phyloP scores from a whole-genome alignment of 176 grass and related monocot genomes.

The Aegilops sharonensis region DNA sequence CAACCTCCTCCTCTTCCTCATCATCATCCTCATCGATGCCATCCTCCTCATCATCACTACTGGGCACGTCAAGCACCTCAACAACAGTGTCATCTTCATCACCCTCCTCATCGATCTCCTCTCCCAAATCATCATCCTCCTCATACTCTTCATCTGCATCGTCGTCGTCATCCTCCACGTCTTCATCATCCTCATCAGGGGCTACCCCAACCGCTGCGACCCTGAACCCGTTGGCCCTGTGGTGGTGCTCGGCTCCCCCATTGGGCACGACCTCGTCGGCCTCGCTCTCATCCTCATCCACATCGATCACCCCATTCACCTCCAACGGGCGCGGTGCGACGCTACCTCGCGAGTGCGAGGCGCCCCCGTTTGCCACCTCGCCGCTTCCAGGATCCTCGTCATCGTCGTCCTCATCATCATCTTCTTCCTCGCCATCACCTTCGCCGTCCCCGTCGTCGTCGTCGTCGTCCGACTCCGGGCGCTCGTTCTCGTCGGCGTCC shows the following conservation, averaged over 20 bases:
- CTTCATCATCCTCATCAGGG: constrained; percentile 57
- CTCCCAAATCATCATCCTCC: constrained; percentile 72
- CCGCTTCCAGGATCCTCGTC: constrained; percentile 83
- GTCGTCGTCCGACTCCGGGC: constrained; percentile 89
- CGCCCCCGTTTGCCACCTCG: constrained; percentile 64
- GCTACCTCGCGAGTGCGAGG: constrained; percentile 15
- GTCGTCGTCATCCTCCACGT: constrained; percentile 56
- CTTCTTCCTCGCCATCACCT: constrained; percentile 53
- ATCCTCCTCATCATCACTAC: constrained; percentile 61
- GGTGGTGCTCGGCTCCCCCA: constrained; percentile 42
- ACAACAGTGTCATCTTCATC: constrained; percentile 66
- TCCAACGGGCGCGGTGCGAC: constrained; percentile 30
- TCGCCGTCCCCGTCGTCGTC: constrained; percentile 56
- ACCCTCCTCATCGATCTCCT: constrained; percentile 77
- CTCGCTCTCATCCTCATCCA: constrained; percentile 90
- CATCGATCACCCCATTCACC: constrained; percentile 64
- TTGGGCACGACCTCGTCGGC: constrained; percentile 74
- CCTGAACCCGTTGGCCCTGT: constrained; percentile 64
- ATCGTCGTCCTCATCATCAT: constrained; percentile 57
- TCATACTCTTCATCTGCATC: constrained; percentile 62
- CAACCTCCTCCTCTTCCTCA: constrained; percentile 41
- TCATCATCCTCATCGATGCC: constrained; percentile 61
- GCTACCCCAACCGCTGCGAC: constrained; percentile 40
- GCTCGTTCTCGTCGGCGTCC: constrained; percentile 96
- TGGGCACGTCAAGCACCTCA: constrained; percentile 53